Evolutionary conservation across 441 rosid genomes (phyloP).

Genomic region (Geranium incanum): DNA sequence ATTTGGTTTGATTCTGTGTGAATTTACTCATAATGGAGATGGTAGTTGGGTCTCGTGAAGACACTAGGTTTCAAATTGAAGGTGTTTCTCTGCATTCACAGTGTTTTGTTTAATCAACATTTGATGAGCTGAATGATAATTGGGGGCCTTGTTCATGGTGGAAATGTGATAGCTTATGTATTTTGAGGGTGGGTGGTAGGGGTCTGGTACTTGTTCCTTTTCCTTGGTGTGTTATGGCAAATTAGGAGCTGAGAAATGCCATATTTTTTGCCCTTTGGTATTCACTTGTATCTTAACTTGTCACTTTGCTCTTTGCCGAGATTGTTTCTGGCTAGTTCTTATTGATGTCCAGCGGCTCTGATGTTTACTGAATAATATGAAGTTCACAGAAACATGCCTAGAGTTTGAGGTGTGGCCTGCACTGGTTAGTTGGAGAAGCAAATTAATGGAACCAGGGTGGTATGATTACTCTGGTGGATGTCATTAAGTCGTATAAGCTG

Average conservation of each 20-base stretch:
- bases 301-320: not conserved
- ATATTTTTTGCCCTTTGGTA: not conserved
- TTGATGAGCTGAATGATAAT: not conserved
- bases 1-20: not conserved
- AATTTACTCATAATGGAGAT: not conserved
- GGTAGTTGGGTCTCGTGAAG: not conserved
- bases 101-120: not conserved
- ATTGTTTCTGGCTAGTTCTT: not conserved
- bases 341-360: not conserved
- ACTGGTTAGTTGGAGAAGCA: not conserved
- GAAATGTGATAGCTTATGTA: not conserved
- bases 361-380: not conserved
- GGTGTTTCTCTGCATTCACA: not conserved
- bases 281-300: not conserved
- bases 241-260: slow-evolving; percentile 1
- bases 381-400: not conserved
- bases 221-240: not conserved
- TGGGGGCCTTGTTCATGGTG: not conserved
- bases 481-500: not conserved
- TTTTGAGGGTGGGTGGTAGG: not conserved
- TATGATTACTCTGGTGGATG: not conserved
- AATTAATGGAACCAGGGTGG: not conserved
- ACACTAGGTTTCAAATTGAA: not conserved
- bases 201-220: not conserved
- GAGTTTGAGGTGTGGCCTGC: not conserved